Conservation (phyloP, 2,329 filamentous ascomycete species). For the Diaporthe vexans region DNA sequence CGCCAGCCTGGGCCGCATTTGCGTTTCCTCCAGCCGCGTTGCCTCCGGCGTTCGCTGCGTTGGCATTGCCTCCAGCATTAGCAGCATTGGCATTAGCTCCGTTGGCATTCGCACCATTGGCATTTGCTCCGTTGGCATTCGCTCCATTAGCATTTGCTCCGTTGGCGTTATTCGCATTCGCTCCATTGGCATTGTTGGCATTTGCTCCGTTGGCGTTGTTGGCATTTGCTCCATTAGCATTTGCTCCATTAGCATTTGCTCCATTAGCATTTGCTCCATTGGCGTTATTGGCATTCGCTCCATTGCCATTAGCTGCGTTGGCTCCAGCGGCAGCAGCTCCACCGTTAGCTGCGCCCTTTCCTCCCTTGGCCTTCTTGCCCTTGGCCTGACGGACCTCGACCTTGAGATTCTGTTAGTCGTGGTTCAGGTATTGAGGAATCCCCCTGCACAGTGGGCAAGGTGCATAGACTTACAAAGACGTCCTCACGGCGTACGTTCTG, state of each 20-base stretch:
- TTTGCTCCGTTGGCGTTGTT: too few relatives aligned
- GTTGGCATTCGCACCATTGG: not conserved
- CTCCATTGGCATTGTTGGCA: too few relatives aligned
- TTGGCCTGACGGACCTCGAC: constrained; percentile 12
- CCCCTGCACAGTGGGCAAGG: not conserved
- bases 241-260: too few relatives aligned
- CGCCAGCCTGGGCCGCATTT: not conserved
- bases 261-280: too few relatives aligned
- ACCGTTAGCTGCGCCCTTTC: not conserved
- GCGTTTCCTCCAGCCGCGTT: not conserved
- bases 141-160: too few relatives aligned
- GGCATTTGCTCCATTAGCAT: not conserved
- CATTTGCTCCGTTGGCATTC: not conserved
- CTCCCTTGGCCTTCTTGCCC: constrained; percentile 13
- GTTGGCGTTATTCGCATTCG: too few relatives aligned
- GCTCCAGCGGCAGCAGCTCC: constrained; percentile 14
- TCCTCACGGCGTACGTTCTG: constrained; percentile 1
- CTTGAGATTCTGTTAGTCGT: not conserved
- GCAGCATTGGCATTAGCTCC: not conserved
- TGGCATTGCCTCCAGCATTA: not conserved
- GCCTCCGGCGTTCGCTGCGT: not conserved
- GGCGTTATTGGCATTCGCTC: not conserved
- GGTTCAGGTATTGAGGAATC: not conserved
- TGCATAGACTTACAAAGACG: constrained; percentile 1
- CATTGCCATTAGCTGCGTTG: constrained; percentile 1